phyloP scores from a whole-genome alignment of 495 filamentous ascomycete genomes.

The Letharia lupina region DNA sequence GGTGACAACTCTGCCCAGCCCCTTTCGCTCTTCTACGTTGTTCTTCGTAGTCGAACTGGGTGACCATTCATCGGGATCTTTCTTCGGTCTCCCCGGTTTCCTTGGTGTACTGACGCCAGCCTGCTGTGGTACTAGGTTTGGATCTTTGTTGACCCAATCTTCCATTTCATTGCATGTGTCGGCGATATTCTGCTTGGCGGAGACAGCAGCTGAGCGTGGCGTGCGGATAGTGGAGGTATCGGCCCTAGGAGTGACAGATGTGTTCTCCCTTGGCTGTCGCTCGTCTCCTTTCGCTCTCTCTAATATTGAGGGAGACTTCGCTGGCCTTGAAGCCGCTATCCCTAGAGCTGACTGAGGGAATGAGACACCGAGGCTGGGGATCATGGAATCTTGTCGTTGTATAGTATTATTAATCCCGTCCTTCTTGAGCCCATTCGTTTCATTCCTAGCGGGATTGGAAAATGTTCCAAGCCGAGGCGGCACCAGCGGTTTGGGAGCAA shows the following conservation, averaged over 20 bases:
- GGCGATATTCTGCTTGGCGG: conserved; percentile 2
- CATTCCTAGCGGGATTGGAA: neutral
- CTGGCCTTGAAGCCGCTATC: neutral
- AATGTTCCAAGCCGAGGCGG: neutral
- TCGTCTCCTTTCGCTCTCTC: too few species aligned
- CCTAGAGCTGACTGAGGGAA: neutral
- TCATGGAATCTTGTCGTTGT: neutral
- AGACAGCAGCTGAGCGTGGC: conserved; percentile 2
- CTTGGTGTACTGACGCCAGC: conserved; percentile 9
- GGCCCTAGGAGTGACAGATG: neutral
- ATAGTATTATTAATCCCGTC: neutral
- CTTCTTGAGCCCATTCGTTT: neutral
- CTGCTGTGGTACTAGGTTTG: conserved; percentile 2
- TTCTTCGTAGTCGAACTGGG: neutral
- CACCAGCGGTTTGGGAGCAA: neutral
- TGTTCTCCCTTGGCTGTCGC: neutral
- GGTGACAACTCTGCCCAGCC: neutral
- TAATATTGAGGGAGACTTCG: neutral
- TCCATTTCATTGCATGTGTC: conserved; percentile 6
- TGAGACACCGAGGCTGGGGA: neutral
- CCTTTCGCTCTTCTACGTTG: neutral
- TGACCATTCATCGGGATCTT: conserved; percentile 12
- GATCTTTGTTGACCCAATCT: neutral
- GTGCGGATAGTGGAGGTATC: neutral
- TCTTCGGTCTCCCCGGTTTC: conserved; percentile 7